Evolutionary conservation across 2,329 filamentous ascomycete genomes (phyloP).

Genomic region (Diaporthe citriasiana): DNA sequence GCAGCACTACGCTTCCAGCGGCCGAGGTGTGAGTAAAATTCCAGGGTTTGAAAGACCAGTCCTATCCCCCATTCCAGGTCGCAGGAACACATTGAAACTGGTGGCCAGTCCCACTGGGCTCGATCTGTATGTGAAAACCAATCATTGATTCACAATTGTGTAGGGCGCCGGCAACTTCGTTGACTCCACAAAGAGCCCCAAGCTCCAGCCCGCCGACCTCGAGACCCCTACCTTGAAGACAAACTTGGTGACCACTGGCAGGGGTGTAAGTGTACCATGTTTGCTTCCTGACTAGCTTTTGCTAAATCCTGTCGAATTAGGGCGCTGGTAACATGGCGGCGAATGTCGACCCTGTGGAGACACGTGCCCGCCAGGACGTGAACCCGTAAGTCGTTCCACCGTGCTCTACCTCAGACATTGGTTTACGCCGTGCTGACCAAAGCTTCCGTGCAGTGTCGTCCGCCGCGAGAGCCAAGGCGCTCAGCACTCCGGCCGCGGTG

Average conservation of each 20-base stretch:
- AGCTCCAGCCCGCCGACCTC: slow-evolving; percentile 73
- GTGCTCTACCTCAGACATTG: slow-evolving; percentile 45
- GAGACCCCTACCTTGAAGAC: slow-evolving; percentile 87
- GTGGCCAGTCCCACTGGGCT: slow-evolving; percentile 68
- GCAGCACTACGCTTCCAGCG: slow-evolving; percentile 14
- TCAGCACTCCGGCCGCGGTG: slow-evolving; percentile 78
- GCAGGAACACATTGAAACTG: neutral
- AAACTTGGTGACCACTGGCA: slow-evolving; percentile 88
- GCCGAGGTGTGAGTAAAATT: slow-evolving; percentile 7
- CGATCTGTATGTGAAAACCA: neutral
- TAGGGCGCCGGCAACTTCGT: slow-evolving; percentile 79
- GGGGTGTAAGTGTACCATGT: slow-evolving; percentile 51
- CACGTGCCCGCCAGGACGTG: slow-evolving; percentile 87
- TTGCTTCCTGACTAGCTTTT: neutral
- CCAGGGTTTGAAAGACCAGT: neutral
- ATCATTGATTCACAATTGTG: neutral
- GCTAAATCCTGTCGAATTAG: neutral
- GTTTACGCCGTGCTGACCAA: slow-evolving; percentile 44
- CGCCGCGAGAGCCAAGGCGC: slow-evolving; percentile 71
- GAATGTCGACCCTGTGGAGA: slow-evolving; percentile 79
- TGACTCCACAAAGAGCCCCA: slow-evolving; percentile 62
- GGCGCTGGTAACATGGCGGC: slow-evolving; percentile 89
- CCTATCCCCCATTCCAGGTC: slow-evolving; percentile 1
- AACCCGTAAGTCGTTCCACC: slow-evolving; percentile 67
- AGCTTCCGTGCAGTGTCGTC: slow-evolving; percentile 57